Evolutionary conservation across 352 stramenopile species (phyloP).

Genomic region (Phytophthora constricta): DNA sequence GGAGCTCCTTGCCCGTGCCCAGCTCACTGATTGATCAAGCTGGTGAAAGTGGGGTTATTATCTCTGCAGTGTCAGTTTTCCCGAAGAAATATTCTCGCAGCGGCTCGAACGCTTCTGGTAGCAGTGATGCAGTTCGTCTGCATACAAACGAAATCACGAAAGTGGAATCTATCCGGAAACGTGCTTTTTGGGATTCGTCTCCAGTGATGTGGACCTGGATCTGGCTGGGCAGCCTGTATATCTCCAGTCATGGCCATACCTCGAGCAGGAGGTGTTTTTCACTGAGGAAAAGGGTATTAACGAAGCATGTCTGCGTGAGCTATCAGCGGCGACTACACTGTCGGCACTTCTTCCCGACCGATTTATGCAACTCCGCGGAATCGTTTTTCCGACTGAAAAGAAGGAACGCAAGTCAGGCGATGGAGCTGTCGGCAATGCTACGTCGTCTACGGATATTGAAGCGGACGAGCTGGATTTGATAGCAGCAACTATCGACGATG

Average conservation of each 20-base stretch:
- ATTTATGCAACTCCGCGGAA: conserved; percentile 68
- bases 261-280: conserved; percentile 63
- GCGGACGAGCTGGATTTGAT: conserved; percentile 48
- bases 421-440: not conserved
- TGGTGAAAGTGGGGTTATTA: conserved; percentile 6
- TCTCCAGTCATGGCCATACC: conserved; percentile 82
- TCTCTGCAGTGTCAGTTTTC: conserved; percentile 46
- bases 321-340: conserved; percentile 56
- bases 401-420: conserved; percentile 35
- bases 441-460: conserved; percentile 11
- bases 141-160: conserved; percentile 51
- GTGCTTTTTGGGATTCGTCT: conserved; percentile 63
- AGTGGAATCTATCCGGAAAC: conserved; percentile 75
- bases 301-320: conserved; percentile 61
- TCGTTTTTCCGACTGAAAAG: conserved; percentile 73
- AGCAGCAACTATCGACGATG: conserved; percentile 40
- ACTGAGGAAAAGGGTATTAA: conserved; percentile 54
- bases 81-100: conserved; percentile 41
- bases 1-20: conserved; percentile 15
- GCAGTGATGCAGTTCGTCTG: conserved; percentile 37
- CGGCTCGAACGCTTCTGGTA: conserved; percentile 18
- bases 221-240: conserved; percentile 66
- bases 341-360: conserved; percentile 46
- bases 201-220: conserved; percentile 42
- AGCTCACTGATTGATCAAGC: conserved; percentile 17